Evolutionary conservation across 139 green algal genomes (phyloP).

Genomic region (Chlorella sp.): DNA sequence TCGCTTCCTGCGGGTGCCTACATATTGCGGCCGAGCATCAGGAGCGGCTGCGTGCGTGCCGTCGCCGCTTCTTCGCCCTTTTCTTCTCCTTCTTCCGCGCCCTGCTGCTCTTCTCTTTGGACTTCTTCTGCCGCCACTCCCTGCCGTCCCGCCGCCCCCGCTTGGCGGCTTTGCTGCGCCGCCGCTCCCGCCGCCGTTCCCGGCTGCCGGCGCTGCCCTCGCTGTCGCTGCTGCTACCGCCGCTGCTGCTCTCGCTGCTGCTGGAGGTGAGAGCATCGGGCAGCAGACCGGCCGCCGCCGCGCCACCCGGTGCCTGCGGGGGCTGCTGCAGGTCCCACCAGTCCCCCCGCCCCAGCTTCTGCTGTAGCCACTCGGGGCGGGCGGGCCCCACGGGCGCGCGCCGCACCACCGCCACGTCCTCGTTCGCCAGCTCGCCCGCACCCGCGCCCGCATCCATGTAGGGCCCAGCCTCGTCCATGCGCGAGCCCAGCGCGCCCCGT

Average conservation of each 20-base stretch:
- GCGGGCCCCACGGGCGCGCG: constrained; percentile 31
- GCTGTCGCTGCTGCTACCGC: not conserved
- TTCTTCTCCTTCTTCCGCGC: no score
- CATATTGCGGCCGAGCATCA: no score
- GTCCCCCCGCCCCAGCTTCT: constrained; percentile 7
- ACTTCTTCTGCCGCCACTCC: no score
- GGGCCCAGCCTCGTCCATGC: constrained; percentile 36
- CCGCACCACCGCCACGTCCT: constrained; percentile 11
- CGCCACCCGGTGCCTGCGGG: not conserved
- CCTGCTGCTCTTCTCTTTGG: no score
- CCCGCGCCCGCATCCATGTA: not conserved
- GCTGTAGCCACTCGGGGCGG: constrained; percentile 29
- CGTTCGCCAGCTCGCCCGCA: constrained; percentile 12
- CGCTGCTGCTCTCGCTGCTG: not conserved
- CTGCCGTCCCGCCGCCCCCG: no score
- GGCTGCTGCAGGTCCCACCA: not conserved
- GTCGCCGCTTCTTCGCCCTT: no score
- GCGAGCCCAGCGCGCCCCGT: constrained; percentile 33
- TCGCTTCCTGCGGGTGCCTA: no score
- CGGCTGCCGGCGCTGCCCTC: not conserved
- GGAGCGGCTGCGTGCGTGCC: no score
- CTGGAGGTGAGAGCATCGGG: not conserved
- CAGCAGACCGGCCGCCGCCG: constrained; percentile 4
- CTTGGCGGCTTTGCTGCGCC: no score
- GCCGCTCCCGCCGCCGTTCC: not conserved